Conservation (phyloP, 352 stramenopile genomes). For the Peronospora farinosa region DNA sequence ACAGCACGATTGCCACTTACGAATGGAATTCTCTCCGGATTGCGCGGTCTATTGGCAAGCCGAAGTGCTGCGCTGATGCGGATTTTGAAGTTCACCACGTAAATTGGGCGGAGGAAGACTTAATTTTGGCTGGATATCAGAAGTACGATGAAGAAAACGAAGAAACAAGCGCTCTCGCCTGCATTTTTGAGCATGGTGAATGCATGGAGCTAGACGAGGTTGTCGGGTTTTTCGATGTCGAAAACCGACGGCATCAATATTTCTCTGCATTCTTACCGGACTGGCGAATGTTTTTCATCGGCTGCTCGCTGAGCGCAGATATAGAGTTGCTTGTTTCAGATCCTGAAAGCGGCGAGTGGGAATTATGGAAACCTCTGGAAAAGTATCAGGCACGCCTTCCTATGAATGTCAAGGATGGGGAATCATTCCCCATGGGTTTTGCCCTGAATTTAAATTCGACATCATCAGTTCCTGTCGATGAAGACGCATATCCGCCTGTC, state of each 20-base stretch:
- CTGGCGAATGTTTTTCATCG: slow-evolving; percentile 80
- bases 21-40: slow-evolving; percentile 20
- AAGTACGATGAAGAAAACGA: slow-evolving; percentile 47
- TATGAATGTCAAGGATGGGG: slow-evolving; percentile 62
- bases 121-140: slow-evolving; percentile 57
- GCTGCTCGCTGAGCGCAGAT: slow-evolving; percentile 70
- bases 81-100: slow-evolving; percentile 52
- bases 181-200: slow-evolving; percentile 46
- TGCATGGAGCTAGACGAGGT: slow-evolving; percentile 55
- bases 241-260: slow-evolving; percentile 50
- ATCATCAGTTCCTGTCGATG: slow-evolving; percentile 41
- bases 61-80: slow-evolving; percentile 31
- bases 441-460: slow-evolving; percentile 55
- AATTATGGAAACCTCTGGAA: slow-evolving; percentile 68
- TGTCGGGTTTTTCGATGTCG: slow-evolving; percentile 57
- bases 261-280: slow-evolving; percentile 58
- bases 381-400: slow-evolving; percentile 69
- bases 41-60: slow-evolving; percentile 33
- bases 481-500: slow-evolving; percentile 38
- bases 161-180: slow-evolving; percentile 47
- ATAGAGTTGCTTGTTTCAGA: slow-evolving; percentile 70
- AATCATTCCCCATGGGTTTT: slow-evolving; percentile 58
- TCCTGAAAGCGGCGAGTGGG: slow-evolving; percentile 50
- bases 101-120: slow-evolving; percentile 63
- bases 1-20: slow-evolving; percentile 37